Percentiles rank a stretch among this genome's conserved stretches.
These are phyloP conservation scores for Bretschneidera sinensis DNA, from an alignment of 345 rosid genomes.

Conservation along the genomic window DNA sequence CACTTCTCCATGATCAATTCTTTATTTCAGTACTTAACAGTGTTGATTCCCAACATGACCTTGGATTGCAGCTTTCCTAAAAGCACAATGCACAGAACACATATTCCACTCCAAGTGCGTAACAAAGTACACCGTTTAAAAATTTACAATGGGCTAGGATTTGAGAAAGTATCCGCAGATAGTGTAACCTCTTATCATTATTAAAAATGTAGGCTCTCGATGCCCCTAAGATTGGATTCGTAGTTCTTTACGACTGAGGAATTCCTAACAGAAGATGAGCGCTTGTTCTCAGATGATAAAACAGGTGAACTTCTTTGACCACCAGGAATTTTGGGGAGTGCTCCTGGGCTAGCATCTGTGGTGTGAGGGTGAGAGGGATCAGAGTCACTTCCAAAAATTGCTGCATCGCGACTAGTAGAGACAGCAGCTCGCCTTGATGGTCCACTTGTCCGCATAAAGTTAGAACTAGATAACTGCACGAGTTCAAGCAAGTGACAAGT, in stretches of 20 bases:
- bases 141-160: conserved; percentile 37
- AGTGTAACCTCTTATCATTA: conserved; percentile 32
- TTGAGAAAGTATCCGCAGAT: conserved; percentile 17
- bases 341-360: conserved; percentile 42
- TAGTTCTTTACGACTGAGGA: conserved; percentile 49
- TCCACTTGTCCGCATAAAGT: conserved; percentile 49
- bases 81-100: conserved; percentile 9
- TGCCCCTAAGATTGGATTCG: conserved; percentile 66
- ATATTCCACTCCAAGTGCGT: background rate
- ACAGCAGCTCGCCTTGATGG: conserved; percentile 41
- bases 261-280: conserved; percentile 44
- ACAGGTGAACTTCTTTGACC: conserved; percentile 56
- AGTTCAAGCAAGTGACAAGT: conserved; percentile 2
- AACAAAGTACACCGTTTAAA: conserved; percentile 4
- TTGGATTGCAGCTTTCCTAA: background rate
- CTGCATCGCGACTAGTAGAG: conserved; percentile 51
- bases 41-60: conserved; percentile 5
- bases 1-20: background rate
- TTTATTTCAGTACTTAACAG: conserved; percentile 18
- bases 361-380: conserved; percentile 43
- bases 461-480: conserved; percentile 61
- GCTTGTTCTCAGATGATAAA: conserved; percentile 54
- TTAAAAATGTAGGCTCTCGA: conserved; percentile 67
- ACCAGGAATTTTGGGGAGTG: conserved; percentile 41
- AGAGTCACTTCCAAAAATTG: conserved; percentile 31